These are phyloP conservation scores for Apiospora hydei DNA, from an alignment of 2,329 filamentous ascomycete species.

Conservation along the genomic window DNA sequence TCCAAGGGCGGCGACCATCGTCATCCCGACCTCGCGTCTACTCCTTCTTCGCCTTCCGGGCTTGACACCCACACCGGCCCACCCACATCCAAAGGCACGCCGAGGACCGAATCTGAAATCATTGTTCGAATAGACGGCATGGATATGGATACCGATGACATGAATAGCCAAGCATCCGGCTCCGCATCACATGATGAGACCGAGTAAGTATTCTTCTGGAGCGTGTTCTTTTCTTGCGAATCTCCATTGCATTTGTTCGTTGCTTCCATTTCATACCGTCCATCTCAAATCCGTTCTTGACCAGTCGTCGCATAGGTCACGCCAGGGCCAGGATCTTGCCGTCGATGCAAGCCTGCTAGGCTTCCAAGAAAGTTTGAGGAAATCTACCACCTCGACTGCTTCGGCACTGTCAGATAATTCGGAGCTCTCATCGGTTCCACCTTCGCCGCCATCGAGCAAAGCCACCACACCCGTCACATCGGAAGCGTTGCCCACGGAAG, in stretches of 20 bases:
- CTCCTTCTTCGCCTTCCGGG: conserved; percentile 25
- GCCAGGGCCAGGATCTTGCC: conserved; percentile 41
- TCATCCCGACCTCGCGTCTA: conserved; percentile 33
- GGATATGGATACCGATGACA: conserved; percentile 32
- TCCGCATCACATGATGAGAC: conserved; percentile 31
- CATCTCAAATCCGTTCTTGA: conserved; percentile 30
- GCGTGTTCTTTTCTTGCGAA: background rate
- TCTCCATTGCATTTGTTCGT: too few species aligned
- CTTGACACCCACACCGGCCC: conserved; percentile 31
- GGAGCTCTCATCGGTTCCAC: conserved; percentile 61
- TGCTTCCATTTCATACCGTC: background rate
- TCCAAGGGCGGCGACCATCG: conserved; percentile 28
- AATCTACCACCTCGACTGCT: conserved; percentile 60
- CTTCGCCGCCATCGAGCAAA: conserved; percentile 64
- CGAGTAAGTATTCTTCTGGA: conserved; percentile 37
- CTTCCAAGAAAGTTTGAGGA: conserved; percentile 37
- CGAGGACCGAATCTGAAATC: conserved; percentile 41
- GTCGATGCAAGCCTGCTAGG: conserved; percentile 42
- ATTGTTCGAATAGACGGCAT: conserved; percentile 41
- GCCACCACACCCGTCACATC: conserved; percentile 62
- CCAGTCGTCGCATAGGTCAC: conserved; percentile 34
- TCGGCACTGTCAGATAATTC: conserved; percentile 62
- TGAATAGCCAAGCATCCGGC: conserved; percentile 31
- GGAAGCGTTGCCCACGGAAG: conserved; percentile 2
- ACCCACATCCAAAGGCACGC: conserved; percentile 36